Percentiles rank a stretch among this genome's conserved stretches.
Conservation (phyloP, 2,329 filamentous ascomycete genomes). For the Hymenoscyphus repandus region DNA sequence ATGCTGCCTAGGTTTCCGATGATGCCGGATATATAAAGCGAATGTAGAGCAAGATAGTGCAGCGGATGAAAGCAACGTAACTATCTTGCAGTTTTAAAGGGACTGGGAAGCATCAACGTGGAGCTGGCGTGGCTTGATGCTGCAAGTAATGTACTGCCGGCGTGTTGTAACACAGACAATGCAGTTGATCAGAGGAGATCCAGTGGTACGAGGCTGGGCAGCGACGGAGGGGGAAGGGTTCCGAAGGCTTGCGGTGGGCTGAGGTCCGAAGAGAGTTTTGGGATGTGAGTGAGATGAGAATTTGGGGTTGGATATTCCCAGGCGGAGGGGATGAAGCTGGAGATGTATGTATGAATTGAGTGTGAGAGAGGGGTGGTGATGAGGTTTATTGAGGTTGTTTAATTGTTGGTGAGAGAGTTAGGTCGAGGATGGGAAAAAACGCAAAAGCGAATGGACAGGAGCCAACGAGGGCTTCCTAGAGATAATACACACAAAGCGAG, state of each 20-base stretch:
- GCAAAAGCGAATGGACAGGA: conserved; percentile 68
- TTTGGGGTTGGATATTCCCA: background rate
- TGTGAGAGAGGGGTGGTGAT: background rate
- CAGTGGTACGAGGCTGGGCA: conserved; percentile 12
- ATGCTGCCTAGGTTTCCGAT: conserved; percentile 18
- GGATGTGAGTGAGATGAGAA: background rate
- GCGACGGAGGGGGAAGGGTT: conserved; percentile 20
- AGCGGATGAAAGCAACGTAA: conserved; percentile 29
- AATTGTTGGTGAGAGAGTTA: background rate
- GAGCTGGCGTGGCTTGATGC: conserved; percentile 7
- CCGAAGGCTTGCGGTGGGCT: conserved; percentile 27
- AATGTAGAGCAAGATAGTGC: conserved; percentile 24
- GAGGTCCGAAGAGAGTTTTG: conserved; percentile 20
- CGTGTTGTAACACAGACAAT: conserved; percentile 3
- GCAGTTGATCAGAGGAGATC: conserved; percentile 4
- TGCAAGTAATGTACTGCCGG: conserved; percentile 6
- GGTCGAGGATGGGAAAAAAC: conserved; percentile 7
- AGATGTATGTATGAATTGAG: too few species aligned
- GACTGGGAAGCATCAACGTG: conserved; percentile 24
- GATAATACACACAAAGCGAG: conserved; percentile 31
- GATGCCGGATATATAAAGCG: conserved; percentile 29
- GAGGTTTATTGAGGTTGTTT: background rate
- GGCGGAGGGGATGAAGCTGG: too few species aligned
- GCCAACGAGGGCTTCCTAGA: conserved; percentile 67
- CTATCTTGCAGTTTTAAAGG: conserved; percentile 19